Conservation (phyloP, 208 protist genomes). For the Trypanosoma caninum region DNA sequence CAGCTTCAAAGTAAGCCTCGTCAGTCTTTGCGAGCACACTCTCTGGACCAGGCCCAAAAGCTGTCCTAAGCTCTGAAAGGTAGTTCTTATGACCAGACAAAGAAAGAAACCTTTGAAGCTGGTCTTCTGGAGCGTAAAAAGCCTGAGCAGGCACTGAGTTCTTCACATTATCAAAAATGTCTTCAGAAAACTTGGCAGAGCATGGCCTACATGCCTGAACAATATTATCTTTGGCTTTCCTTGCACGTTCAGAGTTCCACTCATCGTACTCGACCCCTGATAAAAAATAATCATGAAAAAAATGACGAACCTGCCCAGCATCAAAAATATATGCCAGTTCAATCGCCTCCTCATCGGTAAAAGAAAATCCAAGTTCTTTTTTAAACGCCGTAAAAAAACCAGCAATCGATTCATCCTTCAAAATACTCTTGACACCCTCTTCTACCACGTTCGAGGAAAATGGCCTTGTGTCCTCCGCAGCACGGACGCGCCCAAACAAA, state of each 20-base stretch:
- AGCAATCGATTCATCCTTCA: conserved; percentile 29
- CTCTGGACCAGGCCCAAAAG: conserved; percentile 57
- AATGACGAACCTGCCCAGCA: conserved; percentile 59
- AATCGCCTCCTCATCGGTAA: conserved; percentile 68
- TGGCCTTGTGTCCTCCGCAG: conserved; percentile 25
- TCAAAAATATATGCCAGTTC: conserved; percentile 69
- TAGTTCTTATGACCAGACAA: conserved; percentile 51
- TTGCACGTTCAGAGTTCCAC: conserved; percentile 47
- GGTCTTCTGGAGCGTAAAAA: conserved; percentile 68
- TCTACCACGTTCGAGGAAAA: conserved; percentile 33
- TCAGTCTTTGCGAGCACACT: conserved; percentile 55
- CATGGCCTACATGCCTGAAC: conserved; percentile 34
- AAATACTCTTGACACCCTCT: conserved; percentile 46
- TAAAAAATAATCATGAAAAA: conserved; percentile 84
- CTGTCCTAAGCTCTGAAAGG: conserved; percentile 46
- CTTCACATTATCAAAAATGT: conserved; percentile 52
- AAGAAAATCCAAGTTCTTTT: conserved; percentile 43
- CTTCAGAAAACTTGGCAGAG: conserved; percentile 30
- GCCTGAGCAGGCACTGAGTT: conserved; percentile 37
- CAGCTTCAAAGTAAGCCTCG: conserved; percentile 51
- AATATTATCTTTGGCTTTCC: conserved; percentile 36
- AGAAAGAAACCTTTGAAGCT: conserved; percentile 61
- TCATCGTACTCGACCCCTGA: conserved; percentile 51
- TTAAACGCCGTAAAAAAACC: conserved; percentile 40
- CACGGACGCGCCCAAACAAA: conserved; percentile 42